Conservation (phyloP, 2,329 filamentous ascomycete species). For the Colletotrichum euphorbiae region DNA sequence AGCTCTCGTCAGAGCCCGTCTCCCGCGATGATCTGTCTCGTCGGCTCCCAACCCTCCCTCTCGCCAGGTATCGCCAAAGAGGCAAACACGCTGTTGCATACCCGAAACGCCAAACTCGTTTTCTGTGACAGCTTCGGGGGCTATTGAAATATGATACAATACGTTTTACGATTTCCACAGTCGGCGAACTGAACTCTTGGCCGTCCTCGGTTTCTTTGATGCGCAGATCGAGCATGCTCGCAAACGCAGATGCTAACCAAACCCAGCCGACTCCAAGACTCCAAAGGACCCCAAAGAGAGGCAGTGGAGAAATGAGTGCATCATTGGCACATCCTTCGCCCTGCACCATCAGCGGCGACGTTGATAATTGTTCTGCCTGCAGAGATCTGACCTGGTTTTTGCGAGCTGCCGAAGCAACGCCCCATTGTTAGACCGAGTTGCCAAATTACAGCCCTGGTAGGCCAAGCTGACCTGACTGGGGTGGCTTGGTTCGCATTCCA, state of each 20-base stretch:
- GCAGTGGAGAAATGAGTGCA: slow-evolving; percentile 18
- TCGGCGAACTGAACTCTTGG: too few relatives aligned
- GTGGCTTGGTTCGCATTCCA: slow-evolving; percentile 19
- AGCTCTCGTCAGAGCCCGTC: background rate
- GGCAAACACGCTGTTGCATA: background rate
- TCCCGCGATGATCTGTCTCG: slow-evolving; percentile 8
- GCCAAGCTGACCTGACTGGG: slow-evolving; percentile 9
- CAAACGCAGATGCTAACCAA: too few relatives aligned
- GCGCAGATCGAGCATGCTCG: too few relatives aligned
- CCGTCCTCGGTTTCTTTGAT: background rate
- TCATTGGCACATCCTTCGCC: slow-evolving; percentile 25
- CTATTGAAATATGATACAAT: too few relatives aligned
- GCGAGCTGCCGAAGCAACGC: background rate
- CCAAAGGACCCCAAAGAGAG: slow-evolving; percentile 16
- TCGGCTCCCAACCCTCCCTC: background rate
- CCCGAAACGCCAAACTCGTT: background rate
- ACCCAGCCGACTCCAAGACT: background rate
- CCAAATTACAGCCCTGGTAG: slow-evolving; percentile 12
- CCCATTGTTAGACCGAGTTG: slow-evolving; percentile 14
- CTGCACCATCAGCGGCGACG: background rate
- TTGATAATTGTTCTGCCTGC: slow-evolving; percentile 29
- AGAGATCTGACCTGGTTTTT: background rate
- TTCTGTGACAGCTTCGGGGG: too few relatives aligned
- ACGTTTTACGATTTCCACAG: too few relatives aligned
- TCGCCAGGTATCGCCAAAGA: background rate